phyloP scores from a whole-genome alignment of 495 filamentous ascomycete genomes.

The Penicillium riverlandense region DNA sequence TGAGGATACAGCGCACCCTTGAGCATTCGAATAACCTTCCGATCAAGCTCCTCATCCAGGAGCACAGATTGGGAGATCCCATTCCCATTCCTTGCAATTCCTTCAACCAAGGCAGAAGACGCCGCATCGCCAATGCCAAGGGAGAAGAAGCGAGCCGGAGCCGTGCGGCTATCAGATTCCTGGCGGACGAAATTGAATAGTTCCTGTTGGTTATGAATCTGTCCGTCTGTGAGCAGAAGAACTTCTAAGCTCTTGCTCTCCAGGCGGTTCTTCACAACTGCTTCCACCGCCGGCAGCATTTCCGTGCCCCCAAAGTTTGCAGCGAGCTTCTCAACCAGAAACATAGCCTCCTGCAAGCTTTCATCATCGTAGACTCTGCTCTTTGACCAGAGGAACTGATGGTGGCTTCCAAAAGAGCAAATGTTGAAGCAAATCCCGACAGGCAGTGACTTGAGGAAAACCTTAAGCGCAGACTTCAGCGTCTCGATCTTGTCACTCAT shows the following conservation, averaged over 20 bases:
- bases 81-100: constrained; percentile 57
- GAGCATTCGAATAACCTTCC: constrained; percentile 63
- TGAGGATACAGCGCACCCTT: constrained; percentile 60
- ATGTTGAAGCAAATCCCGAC: constrained; percentile 67
- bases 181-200: constrained; percentile 47
- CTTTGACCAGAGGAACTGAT: constrained; percentile 51
- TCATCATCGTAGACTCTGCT: constrained; percentile 47
- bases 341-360: constrained; percentile 43
- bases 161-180: constrained; percentile 25
- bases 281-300: constrained; percentile 48
- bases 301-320: constrained; percentile 64
- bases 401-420: constrained; percentile 53
- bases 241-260: constrained; percentile 52
- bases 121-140: constrained; percentile 57
- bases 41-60: constrained; percentile 50
- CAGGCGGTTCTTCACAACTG: constrained; percentile 42
- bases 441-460: constrained; percentile 68
- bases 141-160: constrained; percentile 52
- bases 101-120: constrained; percentile 60
- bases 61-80: constrained; percentile 59
- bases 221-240: constrained; percentile 65
- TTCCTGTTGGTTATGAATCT: constrained; percentile 51
- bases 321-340: constrained; percentile 38
- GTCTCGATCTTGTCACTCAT: constrained; percentile 54
- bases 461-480: constrained; percentile 47